Evolutionary conservation across 2,329 filamentous ascomycete species (phyloP).

Genomic region (Aspergillus sp.): DNA sequence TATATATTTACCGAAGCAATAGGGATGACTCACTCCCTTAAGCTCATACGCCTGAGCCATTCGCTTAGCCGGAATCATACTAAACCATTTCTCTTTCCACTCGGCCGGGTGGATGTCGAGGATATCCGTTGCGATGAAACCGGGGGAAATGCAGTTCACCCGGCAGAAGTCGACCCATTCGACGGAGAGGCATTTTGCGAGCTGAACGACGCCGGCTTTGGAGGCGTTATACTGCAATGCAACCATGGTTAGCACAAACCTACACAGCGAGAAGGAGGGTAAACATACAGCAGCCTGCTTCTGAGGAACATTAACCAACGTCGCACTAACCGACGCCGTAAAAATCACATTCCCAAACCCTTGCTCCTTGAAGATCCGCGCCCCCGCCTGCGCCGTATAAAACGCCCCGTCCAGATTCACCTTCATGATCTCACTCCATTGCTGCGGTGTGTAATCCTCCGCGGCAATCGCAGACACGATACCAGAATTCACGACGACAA

Average conservation of each 20-base stretch:
- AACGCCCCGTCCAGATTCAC: conserved; percentile 38
- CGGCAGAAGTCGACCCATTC: conserved; percentile 37
- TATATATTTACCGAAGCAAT: neutral
- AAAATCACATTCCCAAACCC: conserved; percentile 34
- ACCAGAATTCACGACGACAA: conserved; percentile 46
- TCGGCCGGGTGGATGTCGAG: conserved; percentile 28
- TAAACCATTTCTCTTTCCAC: conserved; percentile 34
- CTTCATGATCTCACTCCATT: conserved; percentile 38
- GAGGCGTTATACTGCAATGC: conserved; percentile 36
- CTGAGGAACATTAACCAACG: conserved; percentile 36
- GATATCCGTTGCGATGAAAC: conserved; percentile 39
- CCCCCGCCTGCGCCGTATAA: conserved; percentile 35
- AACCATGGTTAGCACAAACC: neutral
- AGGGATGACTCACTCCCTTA: conserved; percentile 26
- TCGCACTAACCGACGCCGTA: conserved; percentile 34
- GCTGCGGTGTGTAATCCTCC: conserved; percentile 33
- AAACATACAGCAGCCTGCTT: conserved; percentile 29
- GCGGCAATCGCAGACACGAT: conserved; percentile 31
- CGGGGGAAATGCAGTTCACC: conserved; percentile 39
- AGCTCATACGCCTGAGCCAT: conserved; percentile 35
- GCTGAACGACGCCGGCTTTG: conserved; percentile 31
- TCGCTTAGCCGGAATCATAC: conserved; percentile 34
- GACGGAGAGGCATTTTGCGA: conserved; percentile 35
- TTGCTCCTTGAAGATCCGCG: conserved; percentile 31
- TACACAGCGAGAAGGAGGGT: neutral